These are phyloP conservation scores for Pachysandra terminalis DNA, from an alignment of 164 flowering plant genomes.

Conservation along the genomic window DNA sequence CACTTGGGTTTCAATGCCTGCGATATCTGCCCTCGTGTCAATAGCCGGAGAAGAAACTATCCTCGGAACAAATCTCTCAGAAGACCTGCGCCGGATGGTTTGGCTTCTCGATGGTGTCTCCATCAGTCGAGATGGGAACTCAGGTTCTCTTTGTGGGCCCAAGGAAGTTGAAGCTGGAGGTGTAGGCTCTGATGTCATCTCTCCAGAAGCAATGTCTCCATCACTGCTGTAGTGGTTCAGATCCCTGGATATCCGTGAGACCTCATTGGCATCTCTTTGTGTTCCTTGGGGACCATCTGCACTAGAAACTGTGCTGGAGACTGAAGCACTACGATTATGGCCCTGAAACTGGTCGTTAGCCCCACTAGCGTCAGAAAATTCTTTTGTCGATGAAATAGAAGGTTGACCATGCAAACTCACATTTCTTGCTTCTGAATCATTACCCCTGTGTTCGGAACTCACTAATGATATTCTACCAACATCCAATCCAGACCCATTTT, in stretches of 20 bases:
- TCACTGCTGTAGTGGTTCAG: constrained; percentile 49
- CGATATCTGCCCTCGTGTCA: constrained; percentile 62
- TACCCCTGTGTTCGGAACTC: constrained; percentile 40
- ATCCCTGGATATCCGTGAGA: constrained; percentile 32
- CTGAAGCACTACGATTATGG: constrained; percentile 46
- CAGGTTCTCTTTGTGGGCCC: constrained; percentile 46
- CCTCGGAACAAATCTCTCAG: constrained; percentile 63
- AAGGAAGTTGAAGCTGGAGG: constrained; percentile 31
- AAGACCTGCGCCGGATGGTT: constrained; percentile 65
- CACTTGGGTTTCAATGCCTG: constrained; percentile 65
- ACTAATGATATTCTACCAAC: constrained; percentile 34
- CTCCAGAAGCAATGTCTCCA: constrained; percentile 74
- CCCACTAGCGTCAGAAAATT: constrained; percentile 25
- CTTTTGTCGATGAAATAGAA: constrained; percentile 34
- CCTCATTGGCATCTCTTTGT: constrained; percentile 35
- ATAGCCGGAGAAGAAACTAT: constrained; percentile 51
- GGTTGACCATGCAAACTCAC: constrained; percentile 29
- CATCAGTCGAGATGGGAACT: constrained; percentile 36
- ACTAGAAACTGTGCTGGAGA: constrained; percentile 37
- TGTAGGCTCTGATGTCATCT: constrained; percentile 44
- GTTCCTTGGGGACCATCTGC: constrained; percentile 24
- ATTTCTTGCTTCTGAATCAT: constrained; percentile 26
- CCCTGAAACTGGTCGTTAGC: constrained; percentile 33
- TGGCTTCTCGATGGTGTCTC: constrained; percentile 61
- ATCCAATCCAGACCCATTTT: constrained; percentile 49